Evolutionary conservation across 805 yeast species (phyloP), one percentile per base, ranked within the genome.

Genomic region (Candida manassasensis): DNA sequence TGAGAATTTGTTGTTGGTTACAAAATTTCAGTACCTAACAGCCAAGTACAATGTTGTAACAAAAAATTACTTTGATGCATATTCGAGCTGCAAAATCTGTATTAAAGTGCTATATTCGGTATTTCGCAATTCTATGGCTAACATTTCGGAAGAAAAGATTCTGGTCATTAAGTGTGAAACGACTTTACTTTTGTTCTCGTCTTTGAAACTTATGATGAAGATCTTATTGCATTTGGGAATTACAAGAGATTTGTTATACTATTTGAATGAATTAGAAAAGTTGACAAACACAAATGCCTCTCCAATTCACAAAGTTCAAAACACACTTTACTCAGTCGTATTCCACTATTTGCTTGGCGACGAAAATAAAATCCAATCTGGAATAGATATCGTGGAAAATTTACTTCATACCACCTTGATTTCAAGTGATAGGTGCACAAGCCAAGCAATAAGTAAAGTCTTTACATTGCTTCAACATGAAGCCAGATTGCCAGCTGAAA

Each of bases 231-330:
- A 66, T 24, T 49, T 76, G 25, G 88, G 89, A 0, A 48, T 79
- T 3, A 59, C 78, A 0, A 75, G 75, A 42, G 87, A 82, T 37
- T 68, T 79, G 31, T 67, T 70, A 2, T 77, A 67, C 48, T 81
- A 71, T 53, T 43, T 69, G 3, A 60, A 61, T 4, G 89, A 83
- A 44, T 60, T 75, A 24, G 53, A 57, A 4, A 62, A 58, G 22
- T 48, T 75, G 9, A 49, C 69, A 12, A 47, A 53, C 3, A 45
- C 56, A 1, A 42, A 45, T 6, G 55, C 50, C 11, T 45, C 50
- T 4, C 61, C 67, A 0, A 26, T 57, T 6, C 32, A 41, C 13
- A 50, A 42, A 32, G 41, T 50, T 6, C 36, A 42, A 13, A 46
- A 52, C 37, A 18, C 13, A 18, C 16, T 29, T 43, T 32, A 30